These are phyloP conservation scores for Fusarium sp. DNA, from an alignment of 2,329 filamentous ascomycete genomes.

Conservation along the genomic window DNA sequence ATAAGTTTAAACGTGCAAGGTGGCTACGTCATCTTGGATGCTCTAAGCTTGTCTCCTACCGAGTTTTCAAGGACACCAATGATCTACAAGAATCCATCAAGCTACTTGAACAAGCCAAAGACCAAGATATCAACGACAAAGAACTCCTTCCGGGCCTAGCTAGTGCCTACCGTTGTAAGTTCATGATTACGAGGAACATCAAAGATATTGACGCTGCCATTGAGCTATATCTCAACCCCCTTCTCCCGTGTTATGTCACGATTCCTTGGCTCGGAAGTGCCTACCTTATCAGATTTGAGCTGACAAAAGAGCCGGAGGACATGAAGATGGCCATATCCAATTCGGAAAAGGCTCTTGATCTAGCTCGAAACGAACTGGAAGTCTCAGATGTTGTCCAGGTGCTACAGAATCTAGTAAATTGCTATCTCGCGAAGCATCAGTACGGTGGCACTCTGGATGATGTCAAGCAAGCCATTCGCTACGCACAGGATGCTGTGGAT, in stretches of 20 bases:
- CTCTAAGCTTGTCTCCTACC: not conserved
- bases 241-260: not conserved
- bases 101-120: not conserved
- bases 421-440: rapidly evolving
- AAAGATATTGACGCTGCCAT: not conserved
- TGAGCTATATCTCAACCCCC: not conserved
- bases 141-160: rapidly evolving
- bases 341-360: not conserved
- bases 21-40: not conserved
- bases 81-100: not conserved
- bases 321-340: rapidly evolving
- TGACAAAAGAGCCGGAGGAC: not conserved
- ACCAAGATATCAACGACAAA: rapidly evolving
- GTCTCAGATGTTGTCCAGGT: not conserved
- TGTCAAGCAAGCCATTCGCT: rapidly evolving
- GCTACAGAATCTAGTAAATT: not conserved
- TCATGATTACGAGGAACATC: not conserved
- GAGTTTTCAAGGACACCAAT: rapidly evolving
- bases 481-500: not conserved
- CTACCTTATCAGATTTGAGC: rapidly evolving
- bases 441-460: rapidly evolving
- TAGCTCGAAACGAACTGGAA: not conserved
- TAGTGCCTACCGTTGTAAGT: not conserved
- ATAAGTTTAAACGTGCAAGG: rapidly evolving
- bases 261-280: not conserved